These are phyloP conservation scores for Talaromyces thailandensis DNA, from an alignment of 495 filamentous ascomycete genomes.

Conservation along the genomic window DNA sequence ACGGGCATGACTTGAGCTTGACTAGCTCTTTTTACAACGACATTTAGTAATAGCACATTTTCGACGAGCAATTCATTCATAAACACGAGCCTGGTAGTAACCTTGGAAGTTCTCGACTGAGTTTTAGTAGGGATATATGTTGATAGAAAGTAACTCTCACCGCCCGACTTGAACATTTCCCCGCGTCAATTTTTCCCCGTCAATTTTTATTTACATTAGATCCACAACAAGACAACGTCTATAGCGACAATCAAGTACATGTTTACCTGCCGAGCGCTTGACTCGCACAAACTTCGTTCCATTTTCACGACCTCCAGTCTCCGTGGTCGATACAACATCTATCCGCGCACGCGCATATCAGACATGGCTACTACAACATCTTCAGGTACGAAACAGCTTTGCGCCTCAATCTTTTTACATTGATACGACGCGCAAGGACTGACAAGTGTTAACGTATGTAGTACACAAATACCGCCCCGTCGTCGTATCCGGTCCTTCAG, in stretches of 20 bases:
- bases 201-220: no score
- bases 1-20: not conserved
- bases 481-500: slow-evolving; percentile 79
- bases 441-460: slow-evolving; percentile 1
- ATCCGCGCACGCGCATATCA: not conserved
- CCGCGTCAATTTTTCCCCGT: not conserved
- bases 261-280: not conserved
- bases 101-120: not conserved
- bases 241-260: not conserved
- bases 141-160: not conserved
- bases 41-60: not conserved
- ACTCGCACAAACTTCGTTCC: not conserved
- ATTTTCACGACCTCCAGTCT: not conserved
- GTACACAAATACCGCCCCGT: slow-evolving; percentile 51
- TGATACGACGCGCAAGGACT: not conserved
- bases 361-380: not conserved
- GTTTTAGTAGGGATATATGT: not conserved
- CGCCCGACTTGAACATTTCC: not conserved
- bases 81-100: not conserved
- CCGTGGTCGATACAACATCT: not conserved
- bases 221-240: not conserved
- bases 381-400: not conserved
- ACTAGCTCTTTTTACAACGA: not conserved
- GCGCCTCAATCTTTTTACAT: not conserved
- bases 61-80: not conserved